phyloP scores from a whole-genome alignment of 352 stramenopile genomes.

The Pseudoperonospora humuli region DNA sequence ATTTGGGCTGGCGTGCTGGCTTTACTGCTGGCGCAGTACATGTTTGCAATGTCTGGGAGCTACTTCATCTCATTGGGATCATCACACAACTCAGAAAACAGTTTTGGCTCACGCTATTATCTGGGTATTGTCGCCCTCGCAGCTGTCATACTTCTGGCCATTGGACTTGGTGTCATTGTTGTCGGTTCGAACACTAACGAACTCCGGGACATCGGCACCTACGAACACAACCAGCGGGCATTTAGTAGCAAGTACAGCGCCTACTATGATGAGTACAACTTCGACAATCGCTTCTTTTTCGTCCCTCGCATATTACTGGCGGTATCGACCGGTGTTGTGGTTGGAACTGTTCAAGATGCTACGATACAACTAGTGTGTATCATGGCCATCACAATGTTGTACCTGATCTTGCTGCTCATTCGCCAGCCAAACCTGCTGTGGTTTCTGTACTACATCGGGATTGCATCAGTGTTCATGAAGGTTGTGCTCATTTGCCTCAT shows the following conservation, averaged over 20 bases:
- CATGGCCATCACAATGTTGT: conserved; percentile 55
- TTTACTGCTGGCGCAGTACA: conserved; percentile 79
- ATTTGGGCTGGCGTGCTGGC: conserved; percentile 64
- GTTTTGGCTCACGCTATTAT: conserved; percentile 30
- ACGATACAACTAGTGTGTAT: conserved; percentile 73
- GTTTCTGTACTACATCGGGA: conserved; percentile 79
- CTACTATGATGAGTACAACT: conserved; percentile 88
- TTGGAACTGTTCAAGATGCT: conserved; percentile 59
- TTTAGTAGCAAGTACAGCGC: conserved; percentile 80
- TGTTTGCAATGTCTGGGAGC: conserved; percentile 76
- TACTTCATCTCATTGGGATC: conserved; percentile 52
- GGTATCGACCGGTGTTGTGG: conserved; percentile 56
- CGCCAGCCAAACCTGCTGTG: conserved; percentile 71
- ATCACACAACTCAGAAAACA: conserved; percentile 23
- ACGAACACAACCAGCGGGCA: conserved; percentile 64
- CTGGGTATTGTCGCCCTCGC: conserved; percentile 42
- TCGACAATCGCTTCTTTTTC: conserved; percentile 87
- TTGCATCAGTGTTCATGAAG: conserved; percentile 76
- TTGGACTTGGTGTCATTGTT: conserved; percentile 64
- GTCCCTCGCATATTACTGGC: conserved; percentile 67
- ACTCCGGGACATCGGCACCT: conserved; percentile 64
- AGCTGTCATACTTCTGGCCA: conserved; percentile 38
- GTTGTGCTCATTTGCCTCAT: conserved; percentile 74
- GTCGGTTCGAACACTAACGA: conserved; percentile 59
- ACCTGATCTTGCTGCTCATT: conserved; percentile 58